A percentile compares a stretch with the other conserved stretches of the same genome.
phyloP scores from a whole-genome alignment of 768 basidiomycete species.

The Agaricus bisporus region DNA sequence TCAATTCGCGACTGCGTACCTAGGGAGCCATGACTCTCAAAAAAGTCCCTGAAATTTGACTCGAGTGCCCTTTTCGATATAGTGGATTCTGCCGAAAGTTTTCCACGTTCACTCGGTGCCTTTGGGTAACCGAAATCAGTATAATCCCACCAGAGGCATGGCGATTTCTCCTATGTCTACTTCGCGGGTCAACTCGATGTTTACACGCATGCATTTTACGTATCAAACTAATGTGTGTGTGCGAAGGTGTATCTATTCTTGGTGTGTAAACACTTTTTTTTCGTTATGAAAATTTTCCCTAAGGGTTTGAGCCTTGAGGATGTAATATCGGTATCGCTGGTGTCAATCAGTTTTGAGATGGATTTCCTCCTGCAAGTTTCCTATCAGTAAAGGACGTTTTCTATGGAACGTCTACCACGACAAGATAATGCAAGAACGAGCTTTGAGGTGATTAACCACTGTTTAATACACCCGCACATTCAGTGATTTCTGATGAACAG shows the following conservation, averaged over 20 bases:
- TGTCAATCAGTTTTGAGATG: neutral
- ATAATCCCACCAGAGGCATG: no score
- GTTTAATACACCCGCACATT: neutral
- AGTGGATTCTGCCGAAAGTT: no score
- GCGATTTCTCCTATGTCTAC: no score
- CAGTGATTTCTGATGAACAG: neutral
- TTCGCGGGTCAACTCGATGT: neutral
- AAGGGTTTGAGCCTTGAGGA: constrained; percentile 3
- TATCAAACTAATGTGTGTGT: neutral
- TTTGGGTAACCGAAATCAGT: no score
- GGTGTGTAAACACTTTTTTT: neutral
- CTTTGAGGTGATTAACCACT: no score
- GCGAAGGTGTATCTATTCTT: constrained; percentile 1
- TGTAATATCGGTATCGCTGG: neutral
- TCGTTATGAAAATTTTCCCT: neutral
- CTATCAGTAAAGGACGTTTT: neutral
- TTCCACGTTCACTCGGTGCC: no score
- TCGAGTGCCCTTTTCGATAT: no score
- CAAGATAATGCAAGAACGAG: no score
- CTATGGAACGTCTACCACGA: no score
- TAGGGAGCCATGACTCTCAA: no score
- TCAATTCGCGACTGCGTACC: no score
- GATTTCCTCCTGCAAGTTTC: neutral
- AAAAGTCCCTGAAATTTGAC: no score
- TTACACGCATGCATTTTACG: neutral